Evolutionary conservation across 257 asterid species (phyloP).

Genomic region (Solanum phureja): DNA sequence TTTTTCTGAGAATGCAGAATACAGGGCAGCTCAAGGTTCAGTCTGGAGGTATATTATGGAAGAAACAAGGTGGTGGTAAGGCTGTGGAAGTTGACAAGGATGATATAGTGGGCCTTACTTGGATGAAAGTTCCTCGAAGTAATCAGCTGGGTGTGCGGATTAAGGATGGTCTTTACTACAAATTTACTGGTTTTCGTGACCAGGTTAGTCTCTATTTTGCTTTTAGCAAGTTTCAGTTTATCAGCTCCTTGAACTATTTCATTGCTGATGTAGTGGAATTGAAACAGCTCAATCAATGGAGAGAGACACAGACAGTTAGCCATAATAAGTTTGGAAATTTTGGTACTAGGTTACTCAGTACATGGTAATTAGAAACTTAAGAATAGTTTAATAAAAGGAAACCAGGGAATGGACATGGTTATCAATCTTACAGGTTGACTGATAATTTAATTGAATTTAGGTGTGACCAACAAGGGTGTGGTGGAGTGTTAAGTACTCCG

Average conservation of each 20-base stretch:
- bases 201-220: constrained; percentile 35
- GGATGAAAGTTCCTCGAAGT: constrained; percentile 94
- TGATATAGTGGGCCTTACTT: constrained; percentile 56
- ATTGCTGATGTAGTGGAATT: not conserved
- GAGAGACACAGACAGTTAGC: not conserved
- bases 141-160: constrained; percentile 88
- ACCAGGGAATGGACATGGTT: not conserved
- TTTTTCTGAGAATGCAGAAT: constrained; percentile 34
- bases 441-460: not conserved
- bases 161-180: constrained; percentile 79
- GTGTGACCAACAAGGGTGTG: not conserved
- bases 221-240: not conserved
- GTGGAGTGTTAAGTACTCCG: not conserved
- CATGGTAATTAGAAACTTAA: not conserved
- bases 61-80: constrained; percentile 94
- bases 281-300: not conserved
- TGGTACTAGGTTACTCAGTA: not conserved
- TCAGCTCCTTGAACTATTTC: not conserved
- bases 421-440: not conserved
- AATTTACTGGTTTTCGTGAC: constrained; percentile 89
- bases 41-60: constrained; percentile 80
- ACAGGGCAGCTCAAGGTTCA: constrained; percentile 87
- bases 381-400: not conserved
- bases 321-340: not conserved
- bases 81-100: constrained; percentile 85